Percentiles rank a stretch among this genome's conserved stretches.
Evolutionary conservation across 768 basidiomycete genomes (phyloP).

Genomic region (Tephrocybe sp.): DNA sequence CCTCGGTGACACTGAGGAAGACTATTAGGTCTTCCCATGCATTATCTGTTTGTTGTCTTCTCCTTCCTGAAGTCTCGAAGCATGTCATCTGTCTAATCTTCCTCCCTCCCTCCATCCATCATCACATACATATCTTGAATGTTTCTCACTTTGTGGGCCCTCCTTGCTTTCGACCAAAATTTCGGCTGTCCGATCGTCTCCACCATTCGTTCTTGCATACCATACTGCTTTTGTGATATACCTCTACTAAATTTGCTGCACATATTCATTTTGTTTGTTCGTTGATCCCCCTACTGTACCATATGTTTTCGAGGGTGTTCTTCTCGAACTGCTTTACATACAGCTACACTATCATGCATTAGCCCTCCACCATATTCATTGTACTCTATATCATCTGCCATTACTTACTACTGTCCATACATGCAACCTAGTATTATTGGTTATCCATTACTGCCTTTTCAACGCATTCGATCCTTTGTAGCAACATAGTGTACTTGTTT

Average conservation of each 20-base stretch:
- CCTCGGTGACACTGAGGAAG: slow-evolving; percentile 32
- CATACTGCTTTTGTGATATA: slow-evolving; percentile 15
- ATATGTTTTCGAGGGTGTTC: slow-evolving; percentile 4
- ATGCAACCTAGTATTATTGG: slow-evolving; percentile 2
- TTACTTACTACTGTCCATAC: slow-evolving; percentile 4
- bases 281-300: slow-evolving; percentile 11
- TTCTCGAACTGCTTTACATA: slow-evolving; percentile 5
- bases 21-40: slow-evolving; percentile 16
- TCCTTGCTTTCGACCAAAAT: slow-evolving; percentile 4
- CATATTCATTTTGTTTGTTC: slow-evolving; percentile 11
- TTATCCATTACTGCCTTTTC: not conserved
- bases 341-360: slow-evolving; percentile 11
- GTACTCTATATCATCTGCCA: slow-evolving; percentile 11
- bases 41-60: not conserved
- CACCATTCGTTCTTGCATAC: slow-evolving; percentile 16
- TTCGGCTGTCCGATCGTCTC: slow-evolving; percentile 9
- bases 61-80: not conserved
- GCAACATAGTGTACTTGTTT: slow-evolving; percentile 8
- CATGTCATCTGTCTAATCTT: slow-evolving; percentile 1
- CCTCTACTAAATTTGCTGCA: slow-evolving; percentile 15
- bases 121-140: slow-evolving; percentile 6
- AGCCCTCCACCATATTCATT: slow-evolving; percentile 7
- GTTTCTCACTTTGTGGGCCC: slow-evolving; percentile 1
- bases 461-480: slow-evolving; percentile 3
- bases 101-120: not conserved